These are phyloP conservation scores for Zymoseptoria brevis DNA, from an alignment of 2,329 filamentous ascomycete species.

Conservation along the genomic window DNA sequence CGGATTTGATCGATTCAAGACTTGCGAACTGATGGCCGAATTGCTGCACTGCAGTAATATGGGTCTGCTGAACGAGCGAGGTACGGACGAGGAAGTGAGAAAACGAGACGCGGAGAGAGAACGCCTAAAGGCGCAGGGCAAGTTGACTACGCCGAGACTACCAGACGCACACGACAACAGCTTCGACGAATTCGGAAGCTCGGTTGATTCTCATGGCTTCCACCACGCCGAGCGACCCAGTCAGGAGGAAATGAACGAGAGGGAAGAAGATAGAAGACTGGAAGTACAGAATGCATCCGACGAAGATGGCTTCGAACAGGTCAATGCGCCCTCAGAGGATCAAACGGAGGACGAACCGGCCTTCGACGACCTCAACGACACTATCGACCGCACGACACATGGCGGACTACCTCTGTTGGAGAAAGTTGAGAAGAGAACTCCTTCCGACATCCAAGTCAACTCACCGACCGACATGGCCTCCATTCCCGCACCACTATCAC, in stretches of 20 bases:
- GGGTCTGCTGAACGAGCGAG: constrained; percentile 85
- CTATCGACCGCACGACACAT: constrained; percentile 27
- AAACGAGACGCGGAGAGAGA: constrained; percentile 75
- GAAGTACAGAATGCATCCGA: constrained; percentile 77
- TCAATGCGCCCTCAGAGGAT: constrained; percentile 55
- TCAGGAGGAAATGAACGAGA: constrained; percentile 36
- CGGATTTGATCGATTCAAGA: constrained; percentile 97
- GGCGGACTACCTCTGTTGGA: constrained; percentile 20
- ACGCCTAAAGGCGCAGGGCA: constrained; percentile 67
- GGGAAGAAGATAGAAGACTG: constrained; percentile 60
- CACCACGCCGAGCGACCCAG: constrained; percentile 42
- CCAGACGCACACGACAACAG: constrained; percentile 39
- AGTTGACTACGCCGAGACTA: constrained; percentile 50
- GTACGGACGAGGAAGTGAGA: constrained; percentile 78
- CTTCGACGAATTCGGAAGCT: constrained; percentile 42
- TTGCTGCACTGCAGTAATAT: constrained; percentile 97
- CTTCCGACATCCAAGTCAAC: constrained; percentile 11
- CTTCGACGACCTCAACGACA: constrained; percentile 60
- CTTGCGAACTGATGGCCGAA: constrained; percentile 97
- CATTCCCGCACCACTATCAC: constrained; percentile 25
- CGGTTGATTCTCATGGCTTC: constrained; percentile 45
- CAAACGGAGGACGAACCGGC: constrained; percentile 53
- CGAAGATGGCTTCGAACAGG: constrained; percentile 91
- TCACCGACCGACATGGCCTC: constrained; percentile 10
- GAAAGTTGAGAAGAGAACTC: constrained; percentile 22